Conservation (phyloP, 2,329 filamentous ascomycete species). For the Hypoxylon sp. region DNA sequence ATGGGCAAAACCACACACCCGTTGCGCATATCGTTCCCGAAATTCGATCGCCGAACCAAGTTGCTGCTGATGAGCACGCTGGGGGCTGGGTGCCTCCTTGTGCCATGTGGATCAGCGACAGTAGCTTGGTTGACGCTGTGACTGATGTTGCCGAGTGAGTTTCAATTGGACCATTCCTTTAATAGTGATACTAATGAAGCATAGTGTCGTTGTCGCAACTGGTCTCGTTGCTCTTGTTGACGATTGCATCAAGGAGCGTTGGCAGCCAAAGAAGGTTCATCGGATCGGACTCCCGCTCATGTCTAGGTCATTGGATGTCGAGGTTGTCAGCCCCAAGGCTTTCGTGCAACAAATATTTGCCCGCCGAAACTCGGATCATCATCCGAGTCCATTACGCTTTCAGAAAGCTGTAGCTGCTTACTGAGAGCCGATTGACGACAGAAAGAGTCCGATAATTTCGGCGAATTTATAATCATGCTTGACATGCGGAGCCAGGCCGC, state of each 20-base stretch:
- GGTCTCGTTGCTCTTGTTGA: conserved; percentile 90
- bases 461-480: conserved; percentile 8
- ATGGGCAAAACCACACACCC: conserved; percentile 69
- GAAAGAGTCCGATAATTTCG: conserved; percentile 21
- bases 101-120: conserved; percentile 89
- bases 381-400: conserved; percentile 55
- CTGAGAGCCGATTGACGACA: conserved; percentile 44
- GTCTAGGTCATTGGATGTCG: conserved; percentile 51
- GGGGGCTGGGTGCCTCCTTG: conserved; percentile 93
- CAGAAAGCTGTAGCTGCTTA: conserved; percentile 56
- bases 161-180: conserved; percentile 25
- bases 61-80: conserved; percentile 77
- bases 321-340: conserved; percentile 49
- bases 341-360: conserved; percentile 59
- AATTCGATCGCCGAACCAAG: conserved; percentile 77
- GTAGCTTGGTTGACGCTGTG: conserved; percentile 73
- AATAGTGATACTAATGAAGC: conserved; percentile 44
- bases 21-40: conserved; percentile 90
- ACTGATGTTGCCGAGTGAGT: conserved; percentile 90
- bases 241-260: conserved; percentile 87
- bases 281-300: conserved; percentile 56
- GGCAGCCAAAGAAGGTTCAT: conserved; percentile 66
- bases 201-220: conserved; percentile 88
- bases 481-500: conserved; percentile 29
- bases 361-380: conserved; percentile 58